Evolutionary conservation across 371 early-diverging fungal genomes (phyloP).

Genomic region (Mortierella sp.): DNA sequence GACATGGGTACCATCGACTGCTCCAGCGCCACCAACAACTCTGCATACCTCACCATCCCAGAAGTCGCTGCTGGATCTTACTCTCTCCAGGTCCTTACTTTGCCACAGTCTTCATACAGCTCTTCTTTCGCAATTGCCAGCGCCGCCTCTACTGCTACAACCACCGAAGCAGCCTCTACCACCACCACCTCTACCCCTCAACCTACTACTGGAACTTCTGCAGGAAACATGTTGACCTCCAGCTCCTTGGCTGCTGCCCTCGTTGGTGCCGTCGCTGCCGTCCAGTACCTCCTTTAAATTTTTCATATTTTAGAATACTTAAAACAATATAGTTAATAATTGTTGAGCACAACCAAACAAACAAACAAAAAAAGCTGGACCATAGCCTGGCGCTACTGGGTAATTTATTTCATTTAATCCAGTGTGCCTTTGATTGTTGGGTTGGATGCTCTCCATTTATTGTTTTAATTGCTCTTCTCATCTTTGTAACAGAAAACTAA

Average conservation of each 20-base stretch:
- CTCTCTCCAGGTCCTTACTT: slow-evolving; percentile 26
- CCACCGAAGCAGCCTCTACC: background rate
- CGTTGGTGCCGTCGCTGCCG: slow-evolving; percentile 20
- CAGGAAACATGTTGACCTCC: slow-evolving; percentile 13
- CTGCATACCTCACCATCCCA: slow-evolving; percentile 13
- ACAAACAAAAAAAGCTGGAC: no score
- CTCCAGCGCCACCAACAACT: slow-evolving; percentile 8
- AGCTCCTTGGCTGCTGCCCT: slow-evolving; percentile 12
- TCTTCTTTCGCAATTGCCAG: slow-evolving; percentile 12
- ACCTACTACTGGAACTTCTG: background rate
- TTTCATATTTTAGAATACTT: background rate
- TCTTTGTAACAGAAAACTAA: no score
- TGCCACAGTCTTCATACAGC: slow-evolving; percentile 24
- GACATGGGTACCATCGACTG: slow-evolving; percentile 29
- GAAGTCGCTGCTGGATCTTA: slow-evolving; percentile 7
- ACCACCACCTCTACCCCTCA: background rate
- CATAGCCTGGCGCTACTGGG: no score
- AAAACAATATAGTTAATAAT: slow-evolving; percentile 1
- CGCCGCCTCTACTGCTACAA: slow-evolving; percentile 1
- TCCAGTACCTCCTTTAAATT: slow-evolving; percentile 29
- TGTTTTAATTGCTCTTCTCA: no score
- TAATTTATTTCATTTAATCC: no score
- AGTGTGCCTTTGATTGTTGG: no score
- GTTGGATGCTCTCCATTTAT: no score
- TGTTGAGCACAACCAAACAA: no score